Evolutionary conservation across 768 basidiomycete species (phyloP), one percentile per base, ranked within the genome.

Genomic region (Scleroderma bovista): DNA sequence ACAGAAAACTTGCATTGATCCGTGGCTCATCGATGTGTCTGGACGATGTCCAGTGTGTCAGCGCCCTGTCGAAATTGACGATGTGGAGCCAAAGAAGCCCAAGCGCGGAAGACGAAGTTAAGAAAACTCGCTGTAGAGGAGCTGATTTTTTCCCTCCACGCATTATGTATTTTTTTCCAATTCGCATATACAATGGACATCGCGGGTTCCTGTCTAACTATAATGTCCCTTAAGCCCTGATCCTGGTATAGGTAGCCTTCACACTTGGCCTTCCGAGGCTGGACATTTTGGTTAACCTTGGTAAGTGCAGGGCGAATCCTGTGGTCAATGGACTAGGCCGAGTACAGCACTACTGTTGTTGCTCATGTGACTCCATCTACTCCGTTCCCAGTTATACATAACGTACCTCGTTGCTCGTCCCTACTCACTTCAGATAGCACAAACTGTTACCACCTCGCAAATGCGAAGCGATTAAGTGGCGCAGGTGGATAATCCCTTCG

Each of bases 21-120:
- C 90, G 19, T 95, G 93, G 93, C 67, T 95, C 45, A 82, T 73
- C 3, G 84, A 87, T 52, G 84, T 91, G 13, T 90, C 88, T 24
- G 92, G 89, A 5, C 79, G 90, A 29, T 95, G 92, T 72, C 92
- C 92, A 7, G 80, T 86, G 16, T 95, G 92, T 63, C 90, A 94
- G 63, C 72, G 83, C 29, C 71, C 81, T 22, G 88, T 92, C 13
- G 80, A 85, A 50, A 60, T 78, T 20, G 67, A 66, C 15, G 60
- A 73, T 52, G 60, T 60, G 42, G 61, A 60, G 50, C 61, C 68
- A 56, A 72, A 66, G 62, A 66, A 67, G 57, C 50, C 58, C 9
- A 57, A 53, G 54, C 58, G 58, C 47, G 55, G 65, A 53, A 55
- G 15, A 40, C 58, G 56, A 24, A 57, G 48, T 36, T 60, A 54